Percentiles rank a stretch among this genome's conserved stretches.
Evolutionary conservation across 2,329 filamentous ascomycete genomes (phyloP).

Genomic region (Calycina marina): DNA sequence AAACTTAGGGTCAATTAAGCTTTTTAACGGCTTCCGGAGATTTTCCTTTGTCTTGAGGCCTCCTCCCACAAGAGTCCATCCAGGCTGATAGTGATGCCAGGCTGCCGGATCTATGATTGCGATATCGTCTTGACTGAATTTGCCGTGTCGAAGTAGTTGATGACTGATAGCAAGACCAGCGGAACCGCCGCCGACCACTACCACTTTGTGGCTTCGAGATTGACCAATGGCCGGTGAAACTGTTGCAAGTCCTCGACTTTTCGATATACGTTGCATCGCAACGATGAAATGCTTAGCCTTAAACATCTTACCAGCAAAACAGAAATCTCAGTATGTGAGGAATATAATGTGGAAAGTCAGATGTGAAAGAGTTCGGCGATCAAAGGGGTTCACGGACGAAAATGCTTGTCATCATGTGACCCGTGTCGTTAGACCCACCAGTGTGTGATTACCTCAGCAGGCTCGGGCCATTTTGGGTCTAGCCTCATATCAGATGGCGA

Average conservation of each 20-base stretch:
- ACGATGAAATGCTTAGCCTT: too few species aligned
- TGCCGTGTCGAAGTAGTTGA: constrained; percentile 46
- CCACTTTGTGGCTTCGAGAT: constrained; percentile 41
- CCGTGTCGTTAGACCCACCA: too few species aligned
- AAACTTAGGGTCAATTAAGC: constrained; percentile 42
- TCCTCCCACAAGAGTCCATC: constrained; percentile 54
- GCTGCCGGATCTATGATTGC: constrained; percentile 47
- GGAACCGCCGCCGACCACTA: constrained; percentile 51
- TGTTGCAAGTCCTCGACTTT: constrained; percentile 13
- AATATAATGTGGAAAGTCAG: too few species aligned
- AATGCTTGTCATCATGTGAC: too few species aligned
- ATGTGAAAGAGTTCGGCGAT: too few species aligned
- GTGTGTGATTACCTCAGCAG: too few species aligned
- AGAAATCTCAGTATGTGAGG: too few species aligned
- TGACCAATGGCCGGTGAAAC: constrained; percentile 23
- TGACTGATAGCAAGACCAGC: constrained; percentile 53
- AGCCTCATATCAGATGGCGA: too few species aligned
- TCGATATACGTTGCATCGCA: too few species aligned
- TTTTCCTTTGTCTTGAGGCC: constrained; percentile 49
- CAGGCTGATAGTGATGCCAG: constrained; percentile 55
- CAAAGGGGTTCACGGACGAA: too few species aligned
- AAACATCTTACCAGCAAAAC: too few species aligned
- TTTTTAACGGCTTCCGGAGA: constrained; percentile 33
- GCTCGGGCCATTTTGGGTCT: too few species aligned
- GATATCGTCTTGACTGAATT: constrained; percentile 43